Conservation (phyloP, 1,284 basidiomycete species). For the Ceratobasidium sp. region DNA sequence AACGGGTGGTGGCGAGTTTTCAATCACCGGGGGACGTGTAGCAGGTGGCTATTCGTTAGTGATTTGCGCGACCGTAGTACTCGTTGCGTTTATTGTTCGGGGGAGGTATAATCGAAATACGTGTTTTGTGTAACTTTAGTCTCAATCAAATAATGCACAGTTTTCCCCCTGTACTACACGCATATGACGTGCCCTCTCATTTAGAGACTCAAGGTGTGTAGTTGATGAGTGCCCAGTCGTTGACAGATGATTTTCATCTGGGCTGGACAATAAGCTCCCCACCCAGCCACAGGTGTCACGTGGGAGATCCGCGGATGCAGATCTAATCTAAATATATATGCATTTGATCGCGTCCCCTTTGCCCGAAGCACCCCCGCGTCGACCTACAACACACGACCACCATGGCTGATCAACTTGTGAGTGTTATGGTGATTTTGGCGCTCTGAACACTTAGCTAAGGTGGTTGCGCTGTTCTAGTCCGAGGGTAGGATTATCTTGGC, state of each 20-base stretch:
- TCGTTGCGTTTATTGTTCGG: not conserved
- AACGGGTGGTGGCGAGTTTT: not conserved
- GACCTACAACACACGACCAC: no score
- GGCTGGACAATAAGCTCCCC: no score
- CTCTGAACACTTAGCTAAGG: conserved; percentile 40
- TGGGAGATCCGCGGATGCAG: no score
- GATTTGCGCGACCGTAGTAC: conserved; percentile 5
- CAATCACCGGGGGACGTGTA: not conserved
- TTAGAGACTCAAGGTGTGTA: no score
- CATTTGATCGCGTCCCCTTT: conserved; percentile 20
- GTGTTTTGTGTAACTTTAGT: conserved; percentile 1
- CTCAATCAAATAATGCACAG: no score
- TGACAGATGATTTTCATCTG: no score
- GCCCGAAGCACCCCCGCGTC: conserved; percentile 19
- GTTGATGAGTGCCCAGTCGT: no score
- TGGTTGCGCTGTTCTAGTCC: conserved; percentile 53
- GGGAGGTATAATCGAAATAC: conserved; percentile 5
- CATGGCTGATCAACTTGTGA: conserved; percentile 75
- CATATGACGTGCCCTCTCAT: no score
- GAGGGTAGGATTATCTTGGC: conserved; percentile 59
- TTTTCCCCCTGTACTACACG: no score
- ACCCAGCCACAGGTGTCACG: no score
- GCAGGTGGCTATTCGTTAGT: conserved; percentile 12
- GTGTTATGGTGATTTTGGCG: conserved; percentile 45
- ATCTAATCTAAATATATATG: no score